Conservation (phyloP, 306 rosid genomes). For the Cucumis hystrix region DNA sequence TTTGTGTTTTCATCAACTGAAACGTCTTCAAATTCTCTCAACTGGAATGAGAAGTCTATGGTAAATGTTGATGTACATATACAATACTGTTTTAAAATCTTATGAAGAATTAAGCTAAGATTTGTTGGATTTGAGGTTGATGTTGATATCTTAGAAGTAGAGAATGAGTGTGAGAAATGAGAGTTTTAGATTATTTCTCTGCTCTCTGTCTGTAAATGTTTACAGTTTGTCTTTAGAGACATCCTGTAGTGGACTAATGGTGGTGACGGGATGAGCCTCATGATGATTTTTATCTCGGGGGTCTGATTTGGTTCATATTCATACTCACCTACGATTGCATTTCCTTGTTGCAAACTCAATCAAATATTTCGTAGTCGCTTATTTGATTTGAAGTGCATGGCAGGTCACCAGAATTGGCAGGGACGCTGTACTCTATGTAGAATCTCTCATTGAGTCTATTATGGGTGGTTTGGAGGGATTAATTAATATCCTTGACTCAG, state of each 20-base stretch:
- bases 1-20: neutral
- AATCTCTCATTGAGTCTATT: constrained; percentile 93
- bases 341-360: neutral
- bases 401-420: constrained; percentile 95
- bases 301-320: neutral
- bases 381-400: constrained; percentile 14
- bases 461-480: constrained; percentile 99
- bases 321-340: neutral
- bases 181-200: neutral
- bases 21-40: neutral
- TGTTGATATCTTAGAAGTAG: neutral
- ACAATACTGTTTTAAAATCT: neutral
- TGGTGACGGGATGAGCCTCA: neutral
- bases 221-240: neutral
- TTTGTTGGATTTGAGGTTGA: neutral
- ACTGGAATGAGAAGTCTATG: neutral
- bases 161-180: neutral
- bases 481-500: constrained; percentile 92
- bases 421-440: constrained; percentile 97
- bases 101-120: neutral
- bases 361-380: neutral
- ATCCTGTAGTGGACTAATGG: neutral
- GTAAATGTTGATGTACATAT: neutral
- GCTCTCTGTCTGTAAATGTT: neutral
- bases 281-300: neutral